These are phyloP conservation scores for Aspergillus flavus DNA, from an alignment of 2,329 filamentous ascomycete species.

Conservation along the genomic window DNA sequence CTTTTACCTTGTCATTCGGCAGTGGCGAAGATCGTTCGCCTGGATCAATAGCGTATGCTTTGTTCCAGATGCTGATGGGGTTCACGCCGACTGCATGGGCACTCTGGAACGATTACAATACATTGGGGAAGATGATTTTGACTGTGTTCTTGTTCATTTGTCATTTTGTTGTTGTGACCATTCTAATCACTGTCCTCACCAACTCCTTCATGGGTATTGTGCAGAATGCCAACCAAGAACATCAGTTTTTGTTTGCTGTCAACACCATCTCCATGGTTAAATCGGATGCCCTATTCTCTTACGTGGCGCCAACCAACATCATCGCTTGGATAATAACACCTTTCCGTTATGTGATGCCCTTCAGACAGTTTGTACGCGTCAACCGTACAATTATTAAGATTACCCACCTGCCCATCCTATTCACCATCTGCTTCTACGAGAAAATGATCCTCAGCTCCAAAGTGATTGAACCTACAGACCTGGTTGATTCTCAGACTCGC, in stretches of 20 bases:
- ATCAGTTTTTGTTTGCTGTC: constrained; percentile 89
- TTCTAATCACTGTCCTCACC: constrained; percentile 91
- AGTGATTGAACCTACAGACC: constrained; percentile 80
- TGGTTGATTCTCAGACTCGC: constrained; percentile 71
- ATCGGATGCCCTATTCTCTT: constrained; percentile 94
- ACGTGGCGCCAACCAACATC: constrained; percentile 88
- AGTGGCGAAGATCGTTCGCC: constrained; percentile 64
- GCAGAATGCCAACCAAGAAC: constrained; percentile 89
- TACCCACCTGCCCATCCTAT: constrained; percentile 85
- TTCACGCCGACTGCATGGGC: constrained; percentile 96
- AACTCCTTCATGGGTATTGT: constrained; percentile 97
- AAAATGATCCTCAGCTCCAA: constrained; percentile 73
- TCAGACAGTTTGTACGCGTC: constrained; percentile 78
- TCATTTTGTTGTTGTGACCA: constrained; percentile 92
- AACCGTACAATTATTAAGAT: constrained; percentile 91
- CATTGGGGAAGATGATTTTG: constrained; percentile 74
- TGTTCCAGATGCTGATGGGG: constrained; percentile 94
- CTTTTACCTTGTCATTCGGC: constrained; percentile 81
- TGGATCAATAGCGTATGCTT: constrained; percentile 77
- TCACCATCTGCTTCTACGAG: constrained; percentile 86
- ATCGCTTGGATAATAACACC: constrained; percentile 88
- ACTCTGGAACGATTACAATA: constrained; percentile 78
- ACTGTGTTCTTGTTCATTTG: constrained; percentile 88
- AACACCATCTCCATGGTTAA: constrained; percentile 99
- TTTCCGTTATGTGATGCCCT: constrained; percentile 75